Conservation (phyloP, 805 yeast species). For the Priceomyces medius region DNA sequence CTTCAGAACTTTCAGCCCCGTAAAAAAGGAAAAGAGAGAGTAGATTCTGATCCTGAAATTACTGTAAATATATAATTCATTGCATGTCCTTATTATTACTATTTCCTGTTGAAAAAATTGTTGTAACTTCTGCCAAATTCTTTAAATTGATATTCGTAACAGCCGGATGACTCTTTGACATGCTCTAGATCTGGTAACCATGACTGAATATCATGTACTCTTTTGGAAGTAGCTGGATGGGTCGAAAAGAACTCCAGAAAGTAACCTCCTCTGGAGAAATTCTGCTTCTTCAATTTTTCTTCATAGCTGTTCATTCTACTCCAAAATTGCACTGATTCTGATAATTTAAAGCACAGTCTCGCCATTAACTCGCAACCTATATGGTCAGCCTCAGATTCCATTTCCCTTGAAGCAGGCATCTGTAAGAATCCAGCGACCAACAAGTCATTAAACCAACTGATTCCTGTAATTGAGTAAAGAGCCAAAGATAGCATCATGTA, state of each 20-base stretch:
- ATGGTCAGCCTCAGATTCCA: conserved; percentile 96
- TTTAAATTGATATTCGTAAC: conserved; percentile 26
- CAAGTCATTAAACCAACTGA: conserved; percentile 50
- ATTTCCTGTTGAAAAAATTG: conserved; percentile 14
- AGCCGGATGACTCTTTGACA: conserved; percentile 42
- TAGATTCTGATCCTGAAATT: conserved; percentile 10
- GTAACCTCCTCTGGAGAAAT: conserved; percentile 19
- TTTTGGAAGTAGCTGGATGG: conserved; percentile 79
- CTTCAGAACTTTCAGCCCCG: conserved; percentile 7
- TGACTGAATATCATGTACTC: conserved; percentile 63
- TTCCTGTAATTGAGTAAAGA: conserved; percentile 62
- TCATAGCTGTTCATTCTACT: conserved; percentile 60
- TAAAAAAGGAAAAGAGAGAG: conserved; percentile 2
- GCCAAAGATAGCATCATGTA: conserved; percentile 53
- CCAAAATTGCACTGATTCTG: conserved; percentile 79
- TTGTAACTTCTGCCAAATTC: conserved; percentile 15
- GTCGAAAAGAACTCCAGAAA: conserved; percentile 73
- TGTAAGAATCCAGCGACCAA: conserved; percentile 56
- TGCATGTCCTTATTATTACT: conserved; percentile 4
- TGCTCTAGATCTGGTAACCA: conserved; percentile 65
- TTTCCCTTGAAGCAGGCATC: conserved; percentile 85
- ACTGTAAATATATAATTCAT: conserved; percentile 11
- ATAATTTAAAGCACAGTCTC: conserved; percentile 80
- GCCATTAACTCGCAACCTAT: conserved; percentile 93
- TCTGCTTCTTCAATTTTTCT: conserved; percentile 38